Percentiles rank a stretch among this genome's conserved stretches.
Conservation (phyloP, 228 moss, liverwort and hornwort species). For the Sphagnum fallax region DNA sequence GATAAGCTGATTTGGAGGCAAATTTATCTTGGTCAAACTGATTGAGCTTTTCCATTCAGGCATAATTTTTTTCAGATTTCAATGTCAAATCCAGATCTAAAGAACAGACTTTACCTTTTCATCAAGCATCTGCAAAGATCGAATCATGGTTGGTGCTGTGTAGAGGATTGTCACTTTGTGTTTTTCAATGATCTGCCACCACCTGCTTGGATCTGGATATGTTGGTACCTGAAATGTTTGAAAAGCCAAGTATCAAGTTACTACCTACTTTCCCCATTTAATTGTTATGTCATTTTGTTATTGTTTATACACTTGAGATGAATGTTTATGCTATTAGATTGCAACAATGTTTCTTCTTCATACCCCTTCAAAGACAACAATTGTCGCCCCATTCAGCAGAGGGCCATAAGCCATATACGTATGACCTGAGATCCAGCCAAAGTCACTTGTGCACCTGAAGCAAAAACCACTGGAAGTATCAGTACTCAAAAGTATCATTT, state of each 20-base stretch:
- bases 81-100: background rate
- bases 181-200: slow-evolving; percentile 48
- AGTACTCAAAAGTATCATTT: no score
- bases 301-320: no score
- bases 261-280: no score
- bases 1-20: no score
- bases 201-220: slow-evolving; percentile 36
- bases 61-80: no score
- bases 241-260: no score
- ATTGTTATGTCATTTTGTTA: no score
- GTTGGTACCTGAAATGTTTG: slow-evolving; percentile 19
- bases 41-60: no score
- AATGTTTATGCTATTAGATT: background rate
- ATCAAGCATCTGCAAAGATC: slow-evolving; percentile 25
- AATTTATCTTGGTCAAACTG: no score
- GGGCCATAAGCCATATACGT: slow-evolving; percentile 39
- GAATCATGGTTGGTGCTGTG: slow-evolving; percentile 43
- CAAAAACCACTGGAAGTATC: no score
- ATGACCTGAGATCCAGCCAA: slow-evolving; percentile 48
- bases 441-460: slow-evolving; percentile 40
- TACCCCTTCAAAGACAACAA: slow-evolving; percentile 43
- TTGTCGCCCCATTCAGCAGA: slow-evolving; percentile 37
- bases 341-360: no score
- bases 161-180: slow-evolving; percentile 30
- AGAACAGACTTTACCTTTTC: slow-evolving; percentile 11